Evolutionary conservation across 2,329 filamentous ascomycete species (phyloP).

Genomic region (Exophiala lecanii-corni): DNA sequence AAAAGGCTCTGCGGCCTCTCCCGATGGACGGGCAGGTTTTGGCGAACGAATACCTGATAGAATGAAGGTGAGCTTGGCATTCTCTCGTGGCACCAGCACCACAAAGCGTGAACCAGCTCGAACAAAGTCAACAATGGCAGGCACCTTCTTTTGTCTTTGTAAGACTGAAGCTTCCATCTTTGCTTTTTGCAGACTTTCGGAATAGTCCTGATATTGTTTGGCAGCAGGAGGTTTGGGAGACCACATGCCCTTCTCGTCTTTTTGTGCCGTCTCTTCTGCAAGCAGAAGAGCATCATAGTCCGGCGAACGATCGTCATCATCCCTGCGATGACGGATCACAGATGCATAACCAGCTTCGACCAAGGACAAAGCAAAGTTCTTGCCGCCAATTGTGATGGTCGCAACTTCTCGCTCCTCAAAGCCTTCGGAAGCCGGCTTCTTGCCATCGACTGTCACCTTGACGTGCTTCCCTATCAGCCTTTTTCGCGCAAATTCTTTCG

Average conservation of each 20-base stretch:
- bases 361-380: slow-evolving; percentile 77
- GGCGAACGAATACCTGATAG: slow-evolving; percentile 89
- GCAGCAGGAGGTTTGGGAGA: slow-evolving; percentile 78
- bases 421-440: slow-evolving; percentile 80
- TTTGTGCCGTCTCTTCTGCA: slow-evolving; percentile 60
- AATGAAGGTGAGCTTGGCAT: slow-evolving; percentile 90
- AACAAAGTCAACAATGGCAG: slow-evolving; percentile 92
- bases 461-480: slow-evolving; percentile 94
- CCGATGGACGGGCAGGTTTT: slow-evolving; percentile 72
- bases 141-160: slow-evolving; percentile 85
- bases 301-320: slow-evolving; percentile 87
- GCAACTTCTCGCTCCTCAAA: slow-evolving; percentile 95
- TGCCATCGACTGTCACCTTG: slow-evolving; percentile 81
- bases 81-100: slow-evolving; percentile 83
- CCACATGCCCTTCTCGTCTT: slow-evolving; percentile 92
- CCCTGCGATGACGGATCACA: slow-evolving; percentile 89
- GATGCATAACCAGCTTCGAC: slow-evolving; percentile 93
- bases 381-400: slow-evolving; percentile 75
- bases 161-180: slow-evolving; percentile 87
- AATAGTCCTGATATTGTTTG: slow-evolving; percentile 82
- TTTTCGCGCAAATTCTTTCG: slow-evolving; percentile 93
- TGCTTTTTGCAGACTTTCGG: slow-evolving; percentile 87
- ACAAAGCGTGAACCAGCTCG: slow-evolving; percentile 96
- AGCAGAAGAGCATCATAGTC: slow-evolving; percentile 69
- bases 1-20: slow-evolving; percentile 84